Percentiles rank a stretch among this genome's conserved stretches.
phyloP scores from a whole-genome alignment of 805 yeast species.

The Zygosaccharomyces bailii region DNA sequence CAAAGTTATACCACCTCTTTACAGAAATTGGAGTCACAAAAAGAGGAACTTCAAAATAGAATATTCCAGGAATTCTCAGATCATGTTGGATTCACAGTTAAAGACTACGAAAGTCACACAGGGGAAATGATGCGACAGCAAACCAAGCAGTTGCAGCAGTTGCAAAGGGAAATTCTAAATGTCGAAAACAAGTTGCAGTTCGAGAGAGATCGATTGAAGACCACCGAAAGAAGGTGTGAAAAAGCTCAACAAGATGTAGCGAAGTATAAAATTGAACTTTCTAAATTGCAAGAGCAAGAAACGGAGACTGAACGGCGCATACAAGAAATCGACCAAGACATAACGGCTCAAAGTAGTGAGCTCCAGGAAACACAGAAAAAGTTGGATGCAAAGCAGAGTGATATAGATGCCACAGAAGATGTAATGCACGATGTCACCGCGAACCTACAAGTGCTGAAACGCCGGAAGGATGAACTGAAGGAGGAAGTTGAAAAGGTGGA shows the following conservation, averaged over 20 bases:
- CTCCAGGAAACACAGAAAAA: constrained; percentile 35
- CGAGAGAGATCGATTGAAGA: constrained; percentile 57
- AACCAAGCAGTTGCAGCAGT: constrained; percentile 58
- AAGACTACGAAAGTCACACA: constrained; percentile 67
- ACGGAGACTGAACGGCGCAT: constrained; percentile 33
- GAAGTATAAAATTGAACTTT: constrained; percentile 37
- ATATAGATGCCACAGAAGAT: constrained; percentile 48
- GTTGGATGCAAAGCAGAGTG: constrained; percentile 33
- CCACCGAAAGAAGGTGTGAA: constrained; percentile 48
- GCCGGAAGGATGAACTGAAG: constrained; percentile 41
- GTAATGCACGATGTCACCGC: constrained; percentile 38
- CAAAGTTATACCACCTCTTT: constrained; percentile 27
- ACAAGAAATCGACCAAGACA: constrained; percentile 41
- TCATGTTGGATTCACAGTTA: constrained; percentile 52
- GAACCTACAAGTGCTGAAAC: constrained; percentile 32
- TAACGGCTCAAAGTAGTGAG: constrained; percentile 39
- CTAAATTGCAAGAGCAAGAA: constrained; percentile 36
- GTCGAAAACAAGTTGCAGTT: constrained; percentile 60
- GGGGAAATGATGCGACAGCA: constrained; percentile 56
- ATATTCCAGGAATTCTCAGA: constrained; percentile 55
- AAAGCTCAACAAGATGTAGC: constrained; percentile 40
- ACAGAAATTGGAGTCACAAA: constrained; percentile 27
- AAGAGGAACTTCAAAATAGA: constrained; percentile 40
- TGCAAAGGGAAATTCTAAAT: constrained; percentile 56
- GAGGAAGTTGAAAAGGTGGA: constrained; percentile 53